Percentiles rank a stretch among this genome's conserved stretches.
These are phyloP conservation scores for Xenoacremonium recifei DNA, from an alignment of 2,329 filamentous ascomycete species.

Conservation along the genomic window DNA sequence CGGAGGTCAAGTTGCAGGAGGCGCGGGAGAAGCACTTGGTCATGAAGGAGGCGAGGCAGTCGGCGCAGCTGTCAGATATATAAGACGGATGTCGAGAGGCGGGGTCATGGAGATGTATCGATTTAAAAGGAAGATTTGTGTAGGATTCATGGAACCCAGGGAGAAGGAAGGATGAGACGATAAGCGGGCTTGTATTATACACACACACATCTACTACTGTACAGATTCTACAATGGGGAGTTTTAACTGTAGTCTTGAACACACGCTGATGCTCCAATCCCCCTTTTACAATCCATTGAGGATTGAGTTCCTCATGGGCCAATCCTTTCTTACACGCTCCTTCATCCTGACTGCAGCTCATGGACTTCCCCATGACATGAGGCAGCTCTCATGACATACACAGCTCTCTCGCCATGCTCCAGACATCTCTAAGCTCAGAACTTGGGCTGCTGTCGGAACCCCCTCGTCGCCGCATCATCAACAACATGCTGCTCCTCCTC, in stretches of 20 bases:
- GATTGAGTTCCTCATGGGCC: too few relatives aligned
- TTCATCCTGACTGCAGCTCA: too few relatives aligned
- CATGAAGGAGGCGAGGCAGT: slow-evolving; percentile 49
- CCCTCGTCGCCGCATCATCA: slow-evolving; percentile 41
- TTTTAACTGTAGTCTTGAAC: slow-evolving; percentile 20
- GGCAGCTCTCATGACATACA: too few relatives aligned
- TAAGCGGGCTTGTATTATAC: slow-evolving; percentile 40
- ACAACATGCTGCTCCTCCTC: slow-evolving; percentile 8
- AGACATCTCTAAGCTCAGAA: too few relatives aligned
- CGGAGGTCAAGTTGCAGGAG: slow-evolving; percentile 44
- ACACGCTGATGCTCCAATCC: too few relatives aligned
- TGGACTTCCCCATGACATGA: too few relatives aligned
- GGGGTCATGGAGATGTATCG: slow-evolving; percentile 5
- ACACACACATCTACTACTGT: slow-evolving; percentile 32
- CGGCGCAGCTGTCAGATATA: slow-evolving; percentile 17
- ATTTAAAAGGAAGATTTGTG: slow-evolving; percentile 4
- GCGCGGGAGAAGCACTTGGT: slow-evolving; percentile 52
- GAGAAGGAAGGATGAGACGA: slow-evolving; percentile 18
- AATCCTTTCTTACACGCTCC: too few relatives aligned
- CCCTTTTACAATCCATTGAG: too few relatives aligned
- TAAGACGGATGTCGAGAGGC: slow-evolving; percentile 28
- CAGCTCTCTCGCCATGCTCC: too few relatives aligned
- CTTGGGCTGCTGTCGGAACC: slow-evolving; percentile 50
- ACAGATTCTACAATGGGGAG: slow-evolving; percentile 28
- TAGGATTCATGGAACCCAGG: slow-evolving; percentile 8